These are phyloP conservation scores for Penicillium thymicola DNA, from an alignment of 2,329 filamentous ascomycete genomes.

Conservation along the genomic window DNA sequence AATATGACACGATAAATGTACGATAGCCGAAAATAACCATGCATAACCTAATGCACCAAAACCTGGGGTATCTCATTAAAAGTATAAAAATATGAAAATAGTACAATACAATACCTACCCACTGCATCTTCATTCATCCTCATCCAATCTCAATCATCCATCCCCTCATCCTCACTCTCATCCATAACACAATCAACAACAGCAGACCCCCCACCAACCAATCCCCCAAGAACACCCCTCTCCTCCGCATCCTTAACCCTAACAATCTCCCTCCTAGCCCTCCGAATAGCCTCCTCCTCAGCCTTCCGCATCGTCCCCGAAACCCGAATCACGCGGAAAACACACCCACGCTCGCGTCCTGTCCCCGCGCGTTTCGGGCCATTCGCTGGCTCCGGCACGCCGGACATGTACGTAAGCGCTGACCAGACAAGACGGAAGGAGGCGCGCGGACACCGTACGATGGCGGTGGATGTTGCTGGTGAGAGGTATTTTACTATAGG, in stretches of 20 bases:
- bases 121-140: conserved; percentile 1
- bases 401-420: conserved; percentile 75
- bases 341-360: conserved; percentile 53
- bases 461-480: conserved; percentile 87
- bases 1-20: conserved; percentile 18
- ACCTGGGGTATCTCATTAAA: conserved; percentile 8
- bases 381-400: conserved; percentile 52
- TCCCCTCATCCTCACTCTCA: conserved; percentile 48
- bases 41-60: background rate
- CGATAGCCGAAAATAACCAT: conserved; percentile 2
- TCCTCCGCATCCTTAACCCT: conserved; percentile 57
- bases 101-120: background rate
- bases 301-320: conserved; percentile 91
- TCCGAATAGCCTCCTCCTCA: conserved; percentile 81
- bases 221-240: conserved; percentile 42
- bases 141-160: conserved; percentile 33
- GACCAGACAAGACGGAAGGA: conserved; percentile 90
- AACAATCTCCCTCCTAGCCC: conserved; percentile 69
- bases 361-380: conserved; percentile 19
- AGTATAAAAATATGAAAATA: background rate
- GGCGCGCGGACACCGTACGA: conserved; percentile 75
- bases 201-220: conserved; percentile 28
- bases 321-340: conserved; percentile 80
- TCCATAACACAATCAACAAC: conserved; percentile 48
- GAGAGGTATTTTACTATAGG: conserved; percentile 84